Evolutionary conservation across 495 filamentous ascomycete genomes (phyloP).

Genomic region (Penicillium longicatenatum): DNA sequence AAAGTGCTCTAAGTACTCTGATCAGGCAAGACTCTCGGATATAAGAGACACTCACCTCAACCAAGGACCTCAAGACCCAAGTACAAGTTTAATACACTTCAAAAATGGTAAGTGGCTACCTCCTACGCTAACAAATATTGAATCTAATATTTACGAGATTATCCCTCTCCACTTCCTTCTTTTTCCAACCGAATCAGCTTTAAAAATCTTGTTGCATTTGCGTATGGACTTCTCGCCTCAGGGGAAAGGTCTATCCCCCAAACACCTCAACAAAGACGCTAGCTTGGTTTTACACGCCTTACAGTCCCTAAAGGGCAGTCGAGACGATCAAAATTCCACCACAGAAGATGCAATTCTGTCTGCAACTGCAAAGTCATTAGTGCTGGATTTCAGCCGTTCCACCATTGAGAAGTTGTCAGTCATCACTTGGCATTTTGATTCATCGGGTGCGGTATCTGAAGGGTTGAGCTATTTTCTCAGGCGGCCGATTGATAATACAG

Average conservation of each 20-base stretch:
- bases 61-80: not conserved
- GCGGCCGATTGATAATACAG: not conserved
- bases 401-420: constrained; percentile 1
- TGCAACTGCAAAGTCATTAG: not conserved
- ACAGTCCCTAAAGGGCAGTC: not conserved
- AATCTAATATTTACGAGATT: not conserved
- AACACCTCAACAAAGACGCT: not conserved
- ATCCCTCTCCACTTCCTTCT: not conserved
- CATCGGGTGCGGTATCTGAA: not conserved
- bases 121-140: not conserved
- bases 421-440: constrained; percentile 4
- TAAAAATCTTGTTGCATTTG: not conserved
- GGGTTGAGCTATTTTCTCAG: not conserved
- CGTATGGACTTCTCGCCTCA: not conserved
- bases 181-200: not conserved
- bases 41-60: not conserved
- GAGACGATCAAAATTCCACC: not conserved
- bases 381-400: not conserved
- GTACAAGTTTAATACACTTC: not conserved
- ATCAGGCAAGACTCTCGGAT: not conserved
- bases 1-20: not conserved
- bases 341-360: not conserved
- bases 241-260: not conserved
- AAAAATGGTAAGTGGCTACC: not conserved
- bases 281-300: not conserved